These are phyloP conservation scores for Pestalotiopsis sp. DNA, from an alignment of 2,329 filamentous ascomycete genomes.

Conservation along the genomic window DNA sequence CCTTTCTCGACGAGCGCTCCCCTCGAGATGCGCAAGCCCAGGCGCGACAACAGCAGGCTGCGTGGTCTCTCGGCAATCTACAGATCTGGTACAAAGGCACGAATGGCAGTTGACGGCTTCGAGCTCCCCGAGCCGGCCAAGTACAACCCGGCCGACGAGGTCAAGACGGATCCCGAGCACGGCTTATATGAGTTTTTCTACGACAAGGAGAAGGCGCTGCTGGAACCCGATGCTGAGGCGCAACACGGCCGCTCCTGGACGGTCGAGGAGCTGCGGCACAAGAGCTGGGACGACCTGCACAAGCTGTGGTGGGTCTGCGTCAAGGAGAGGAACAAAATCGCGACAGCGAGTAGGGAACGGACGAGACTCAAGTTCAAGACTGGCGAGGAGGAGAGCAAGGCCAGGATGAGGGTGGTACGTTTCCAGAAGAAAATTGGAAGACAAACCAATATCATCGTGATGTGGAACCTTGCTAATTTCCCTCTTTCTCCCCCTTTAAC, in stretches of 20 bases:
- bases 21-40: constrained; percentile 32
- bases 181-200: constrained; percentile 94
- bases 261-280: constrained; percentile 81
- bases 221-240: constrained; percentile 70
- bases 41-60: constrained; percentile 75
- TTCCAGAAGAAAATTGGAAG: background rate
- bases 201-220: constrained; percentile 67
- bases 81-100: constrained; percentile 73
- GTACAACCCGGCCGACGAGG: constrained; percentile 52
- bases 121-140: constrained; percentile 75
- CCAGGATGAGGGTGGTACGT: constrained; percentile 70
- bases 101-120: constrained; percentile 73
- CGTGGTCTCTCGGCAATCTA: constrained; percentile 84
- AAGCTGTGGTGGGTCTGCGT: constrained; percentile 92
- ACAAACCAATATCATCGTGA: background rate
- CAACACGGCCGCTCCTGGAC: constrained; percentile 83
- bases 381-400: constrained; percentile 68
- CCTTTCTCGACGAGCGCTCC: constrained; percentile 36
- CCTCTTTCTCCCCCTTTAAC: constrained; percentile 8
- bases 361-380: constrained; percentile 70
- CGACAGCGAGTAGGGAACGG: constrained; percentile 76
- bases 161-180: constrained; percentile 72
- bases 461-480: background rate
- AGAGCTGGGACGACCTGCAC: constrained; percentile 94
- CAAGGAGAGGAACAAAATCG: constrained; percentile 86